These are phyloP conservation scores for Penicillium sp. DNA, from an alignment of 2,329 filamentous ascomycete species.

Conservation along the genomic window DNA sequence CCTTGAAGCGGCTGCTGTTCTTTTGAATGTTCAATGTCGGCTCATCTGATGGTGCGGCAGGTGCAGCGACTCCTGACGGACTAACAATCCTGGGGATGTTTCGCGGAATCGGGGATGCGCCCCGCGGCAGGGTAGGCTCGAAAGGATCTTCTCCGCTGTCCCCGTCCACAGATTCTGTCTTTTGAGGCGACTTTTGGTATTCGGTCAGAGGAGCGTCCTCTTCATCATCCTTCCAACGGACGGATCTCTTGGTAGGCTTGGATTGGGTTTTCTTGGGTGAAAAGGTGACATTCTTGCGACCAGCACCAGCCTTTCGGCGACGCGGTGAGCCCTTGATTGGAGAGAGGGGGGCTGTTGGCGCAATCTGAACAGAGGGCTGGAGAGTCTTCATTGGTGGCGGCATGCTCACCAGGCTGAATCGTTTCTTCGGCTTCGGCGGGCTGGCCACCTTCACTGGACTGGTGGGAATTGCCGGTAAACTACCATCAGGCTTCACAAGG, in stretches of 20 bases:
- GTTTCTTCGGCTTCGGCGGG: conserved; percentile 69
- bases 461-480: conserved; percentile 50
- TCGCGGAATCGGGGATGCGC: conserved; percentile 52
- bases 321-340: conserved; percentile 79
- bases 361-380: conserved; percentile 31
- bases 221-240: conserved; percentile 91
- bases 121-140: conserved; percentile 37
- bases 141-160: conserved; percentile 53
- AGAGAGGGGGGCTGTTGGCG: conserved; percentile 48
- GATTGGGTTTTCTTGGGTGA: conserved; percentile 67
- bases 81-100: conserved; percentile 46
- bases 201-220: conserved; percentile 84
- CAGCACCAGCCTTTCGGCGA: conserved; percentile 64
- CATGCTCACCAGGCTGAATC: conserved; percentile 42
- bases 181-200: conserved; percentile 86
- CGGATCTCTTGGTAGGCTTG: conserved; percentile 73
- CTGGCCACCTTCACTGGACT: conserved; percentile 70
- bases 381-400: conserved; percentile 26
- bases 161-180: conserved; percentile 60
- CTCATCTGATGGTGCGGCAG: conserved; percentile 57
- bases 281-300: conserved; percentile 74
- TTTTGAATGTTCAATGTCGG: conserved; percentile 62
- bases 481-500: conserved; percentile 86
- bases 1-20: conserved; percentile 78
- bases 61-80: conserved; percentile 54